Percentiles rank a stretch among this genome's conserved stretches.
Evolutionary conservation across 2,329 filamentous ascomycete species (phyloP).

Genomic region (Cyanodermella asteris): DNA sequence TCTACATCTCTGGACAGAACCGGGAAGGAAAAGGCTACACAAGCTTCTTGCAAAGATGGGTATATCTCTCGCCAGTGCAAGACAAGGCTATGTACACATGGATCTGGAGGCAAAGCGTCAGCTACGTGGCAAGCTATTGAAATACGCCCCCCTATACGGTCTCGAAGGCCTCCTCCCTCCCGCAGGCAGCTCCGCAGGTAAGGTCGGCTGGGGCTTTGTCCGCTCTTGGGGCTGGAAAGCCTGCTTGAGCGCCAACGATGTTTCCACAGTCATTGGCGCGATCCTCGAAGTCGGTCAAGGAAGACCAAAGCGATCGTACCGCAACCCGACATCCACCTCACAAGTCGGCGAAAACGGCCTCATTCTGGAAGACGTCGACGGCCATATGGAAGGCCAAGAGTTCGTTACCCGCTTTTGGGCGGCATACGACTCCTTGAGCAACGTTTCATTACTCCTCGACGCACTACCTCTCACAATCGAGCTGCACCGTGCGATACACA

Average conservation of each 20-base stretch:
- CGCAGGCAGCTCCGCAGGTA: slow-evolving; percentile 48
- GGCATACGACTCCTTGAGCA: slow-evolving; percentile 48
- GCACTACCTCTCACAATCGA: slow-evolving; percentile 67
- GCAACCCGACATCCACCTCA: no score
- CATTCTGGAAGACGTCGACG: slow-evolving; percentile 18
- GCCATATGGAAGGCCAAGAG: slow-evolving; percentile 33
- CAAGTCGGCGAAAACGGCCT: slow-evolving; percentile 10
- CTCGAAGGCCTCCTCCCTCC: slow-evolving; percentile 81
- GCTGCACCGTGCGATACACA: slow-evolving; percentile 77
- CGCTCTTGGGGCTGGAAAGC: slow-evolving; percentile 95
- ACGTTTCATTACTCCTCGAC: slow-evolving; percentile 41
- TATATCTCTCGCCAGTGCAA: slow-evolving; percentile 78
- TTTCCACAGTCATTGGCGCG: slow-evolving; percentile 78
- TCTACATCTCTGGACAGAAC: slow-evolving; percentile 85
- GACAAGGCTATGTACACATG: slow-evolving; percentile 94
- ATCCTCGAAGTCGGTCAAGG: slow-evolving; percentile 79
- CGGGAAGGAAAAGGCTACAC: slow-evolving; percentile 67
- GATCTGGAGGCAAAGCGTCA: slow-evolving; percentile 89
- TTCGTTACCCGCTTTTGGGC: slow-evolving; percentile 49
- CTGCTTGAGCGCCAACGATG: slow-evolving; percentile 78
- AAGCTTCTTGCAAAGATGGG: slow-evolving; percentile 97
- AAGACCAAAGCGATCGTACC: no score
- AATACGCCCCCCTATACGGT: slow-evolving; percentile 83
- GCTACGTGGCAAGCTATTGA: slow-evolving; percentile 62
- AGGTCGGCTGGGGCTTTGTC: slow-evolving; percentile 93